Evolutionary conservation across 768 basidiomycete genomes (phyloP).

Genomic region (Tylopilus subfusipes): DNA sequence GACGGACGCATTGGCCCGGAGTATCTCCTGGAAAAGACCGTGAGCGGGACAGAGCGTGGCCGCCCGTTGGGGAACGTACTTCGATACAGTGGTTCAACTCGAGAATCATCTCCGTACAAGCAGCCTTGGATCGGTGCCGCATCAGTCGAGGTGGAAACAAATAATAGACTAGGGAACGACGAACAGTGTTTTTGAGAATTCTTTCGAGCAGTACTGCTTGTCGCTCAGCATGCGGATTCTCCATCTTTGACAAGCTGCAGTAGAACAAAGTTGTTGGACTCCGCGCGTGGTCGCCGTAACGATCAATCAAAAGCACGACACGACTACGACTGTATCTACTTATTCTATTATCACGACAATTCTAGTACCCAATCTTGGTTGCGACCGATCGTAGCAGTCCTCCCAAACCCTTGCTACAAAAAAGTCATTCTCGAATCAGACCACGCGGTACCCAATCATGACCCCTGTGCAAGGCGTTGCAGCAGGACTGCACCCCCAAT

Average conservation of each 20-base stretch:
- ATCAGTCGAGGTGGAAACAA: neutral
- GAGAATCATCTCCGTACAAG: slow-evolving; percentile 86
- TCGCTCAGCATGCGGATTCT: slow-evolving; percentile 92
- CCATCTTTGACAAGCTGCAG: too few relatives aligned
- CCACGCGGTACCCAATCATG: neutral
- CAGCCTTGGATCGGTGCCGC: slow-evolving; percentile 56
- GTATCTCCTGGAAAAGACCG: slow-evolving; percentile 55
- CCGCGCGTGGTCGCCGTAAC: neutral
- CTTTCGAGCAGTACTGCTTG: slow-evolving; percentile 89
- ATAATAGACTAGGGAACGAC: slow-evolving; percentile 22
- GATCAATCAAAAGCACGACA: slow-evolving; percentile 1
- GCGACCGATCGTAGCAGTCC: slow-evolving; percentile 3
- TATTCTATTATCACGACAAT: neutral
- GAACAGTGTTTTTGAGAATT: slow-evolving; percentile 84
- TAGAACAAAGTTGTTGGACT: neutral
- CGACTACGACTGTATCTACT: too few relatives aligned
- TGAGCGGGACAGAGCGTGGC: neutral
- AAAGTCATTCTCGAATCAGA: neutral
- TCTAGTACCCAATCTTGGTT: neutral
- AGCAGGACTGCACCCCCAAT: slow-evolving; percentile 9
- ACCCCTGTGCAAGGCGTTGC: slow-evolving; percentile 11
- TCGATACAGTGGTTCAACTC: slow-evolving; percentile 88
- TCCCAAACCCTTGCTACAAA: slow-evolving; percentile 16
- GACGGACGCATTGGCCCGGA: slow-evolving; percentile 72
- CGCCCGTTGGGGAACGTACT: slow-evolving; percentile 39